Base-by-base conservation (phyloP, 352 stramenopile species). In the Stephanocyclus meneghinianus region DNA sequence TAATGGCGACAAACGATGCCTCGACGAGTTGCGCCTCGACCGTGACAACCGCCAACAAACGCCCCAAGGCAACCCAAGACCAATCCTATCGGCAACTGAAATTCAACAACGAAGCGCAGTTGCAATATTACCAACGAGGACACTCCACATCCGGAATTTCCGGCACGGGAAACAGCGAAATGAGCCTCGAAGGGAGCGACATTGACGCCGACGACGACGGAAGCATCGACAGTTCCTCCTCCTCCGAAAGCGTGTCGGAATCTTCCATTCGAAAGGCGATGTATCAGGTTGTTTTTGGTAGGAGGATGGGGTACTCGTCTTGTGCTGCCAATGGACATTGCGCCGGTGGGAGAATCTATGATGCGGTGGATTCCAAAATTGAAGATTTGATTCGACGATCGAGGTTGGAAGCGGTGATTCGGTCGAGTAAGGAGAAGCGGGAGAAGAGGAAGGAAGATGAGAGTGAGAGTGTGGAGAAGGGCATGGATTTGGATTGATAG, bases 201-300 rank as follows among this genome's bases (percentile, higher is more conserved):
- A 70, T 69, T 11, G 61, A 82, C 35, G 59, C 48, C 42, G 62
- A 78, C 37, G 59, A 51, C 42, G 62, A 78, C 37, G 47, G 50
- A 13, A 78, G 76, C 40, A 56, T 83, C 4, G 57, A 79, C 2
- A 79, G 70, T 32, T 42, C 66, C 29, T 42, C 66, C 35, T 40
- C 35, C 35, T 40, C 35, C 29, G 56, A 53, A 13, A 78, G 76
- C 47, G 60, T 83, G 18, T 83, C 76, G 5, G 76, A 83, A 44
- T 40, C 48, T 42, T 83, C 76, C 32, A 78, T 83, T 37, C 69
- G 50, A 37, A 74, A 78, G 47, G 68, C 76, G 1, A 83, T 83
- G 76, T 83, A 83, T 68, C 69, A 83, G 50, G 30, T 75, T 21
- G 76, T 79, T 16, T 83, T 83, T 68, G 76, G 76, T 18, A 70